Conservation (phyloP, 2,329 filamentous ascomycete species). For the Talaromyces pinophilus region DNA sequence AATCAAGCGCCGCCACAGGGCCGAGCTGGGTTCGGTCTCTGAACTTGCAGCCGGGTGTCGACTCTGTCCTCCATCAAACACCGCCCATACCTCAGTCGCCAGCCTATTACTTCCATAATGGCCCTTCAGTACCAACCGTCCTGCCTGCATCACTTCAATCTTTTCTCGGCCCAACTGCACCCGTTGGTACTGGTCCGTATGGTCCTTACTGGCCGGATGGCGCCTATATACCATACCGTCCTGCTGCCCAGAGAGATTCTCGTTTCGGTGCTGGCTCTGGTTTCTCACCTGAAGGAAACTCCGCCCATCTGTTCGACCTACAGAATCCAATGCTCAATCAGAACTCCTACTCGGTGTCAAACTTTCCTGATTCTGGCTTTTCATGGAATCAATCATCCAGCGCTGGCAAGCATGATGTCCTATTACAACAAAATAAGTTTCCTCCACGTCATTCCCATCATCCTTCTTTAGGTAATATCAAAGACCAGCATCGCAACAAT, state of each 20-base stretch:
- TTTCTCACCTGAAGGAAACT: slow-evolving; percentile 30
- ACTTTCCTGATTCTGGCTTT: slow-evolving; percentile 26
- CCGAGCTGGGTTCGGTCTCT: slow-evolving; percentile 47
- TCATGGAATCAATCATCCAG: slow-evolving; percentile 37
- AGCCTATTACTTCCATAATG: slow-evolving; percentile 46
- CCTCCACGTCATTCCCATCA: slow-evolving; percentile 40
- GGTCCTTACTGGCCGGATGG: slow-evolving; percentile 66
- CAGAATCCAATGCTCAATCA: slow-evolving; percentile 28
- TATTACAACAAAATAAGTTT: slow-evolving; percentile 40
- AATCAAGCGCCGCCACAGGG: slow-evolving; percentile 36
- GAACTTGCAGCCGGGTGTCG: slow-evolving; percentile 55
- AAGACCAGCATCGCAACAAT: slow-evolving; percentile 30
- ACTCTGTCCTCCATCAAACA: slow-evolving; percentile 63
- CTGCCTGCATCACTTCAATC: slow-evolving; percentile 60
- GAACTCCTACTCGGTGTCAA: slow-evolving; percentile 32
- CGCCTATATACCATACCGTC: slow-evolving; percentile 61
- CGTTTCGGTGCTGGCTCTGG: slow-evolving; percentile 41
- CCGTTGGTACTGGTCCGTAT: slow-evolving; percentile 58
- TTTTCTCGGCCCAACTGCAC: slow-evolving; percentile 59
- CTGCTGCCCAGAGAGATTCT: slow-evolving; percentile 58
- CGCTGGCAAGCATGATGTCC: slow-evolving; percentile 32
- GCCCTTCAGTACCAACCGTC: slow-evolving; percentile 59
- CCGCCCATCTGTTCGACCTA: slow-evolving; percentile 33
- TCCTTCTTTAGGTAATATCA: slow-evolving; percentile 32
- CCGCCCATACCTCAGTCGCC: slow-evolving; percentile 45